Evolutionary conservation across 352 stramenopile species (phyloP).

Genomic region (Globisporangium echinulatum): DNA sequence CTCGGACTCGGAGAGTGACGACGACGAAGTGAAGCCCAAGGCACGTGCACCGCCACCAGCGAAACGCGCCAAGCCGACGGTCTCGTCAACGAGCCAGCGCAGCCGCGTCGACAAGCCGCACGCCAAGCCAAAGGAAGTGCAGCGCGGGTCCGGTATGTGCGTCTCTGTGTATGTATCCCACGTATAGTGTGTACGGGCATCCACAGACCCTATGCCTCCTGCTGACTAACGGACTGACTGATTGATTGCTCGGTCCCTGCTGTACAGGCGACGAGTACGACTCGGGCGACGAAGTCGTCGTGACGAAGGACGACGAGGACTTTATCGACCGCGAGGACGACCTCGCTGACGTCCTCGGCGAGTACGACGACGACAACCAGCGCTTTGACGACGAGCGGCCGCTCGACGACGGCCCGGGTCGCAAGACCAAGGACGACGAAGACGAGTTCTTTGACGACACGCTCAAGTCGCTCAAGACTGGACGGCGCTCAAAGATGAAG

Average conservation of each 20-base stretch:
- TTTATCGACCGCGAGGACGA: constrained; percentile 88
- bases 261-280: constrained; percentile 71
- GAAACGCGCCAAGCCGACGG: constrained; percentile 42
- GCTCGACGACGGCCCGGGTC: constrained; percentile 28
- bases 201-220: neutral
- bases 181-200: too few relatives aligned
- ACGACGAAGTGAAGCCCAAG: constrained; percentile 48
- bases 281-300: constrained; percentile 69
- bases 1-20: constrained; percentile 83
- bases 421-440: constrained; percentile 27
- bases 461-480: constrained; percentile 81
- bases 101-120: constrained; percentile 9
- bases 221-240: constrained; percentile 1
- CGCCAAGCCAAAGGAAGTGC: constrained; percentile 5
- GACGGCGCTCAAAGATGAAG: constrained; percentile 68
- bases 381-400: constrained; percentile 81
- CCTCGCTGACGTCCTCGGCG: constrained; percentile 69
- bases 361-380: constrained; percentile 73
- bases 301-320: constrained; percentile 75
- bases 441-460: constrained; percentile 78
- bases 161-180: neutral
- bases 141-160: constrained; percentile 15
- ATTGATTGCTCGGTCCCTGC: neutral
- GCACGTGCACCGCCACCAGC: constrained; percentile 29
- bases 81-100: constrained; percentile 4